Evolutionary conservation across 768 basidiomycete genomes (phyloP).

Genomic region (Russula emetica): DNA sequence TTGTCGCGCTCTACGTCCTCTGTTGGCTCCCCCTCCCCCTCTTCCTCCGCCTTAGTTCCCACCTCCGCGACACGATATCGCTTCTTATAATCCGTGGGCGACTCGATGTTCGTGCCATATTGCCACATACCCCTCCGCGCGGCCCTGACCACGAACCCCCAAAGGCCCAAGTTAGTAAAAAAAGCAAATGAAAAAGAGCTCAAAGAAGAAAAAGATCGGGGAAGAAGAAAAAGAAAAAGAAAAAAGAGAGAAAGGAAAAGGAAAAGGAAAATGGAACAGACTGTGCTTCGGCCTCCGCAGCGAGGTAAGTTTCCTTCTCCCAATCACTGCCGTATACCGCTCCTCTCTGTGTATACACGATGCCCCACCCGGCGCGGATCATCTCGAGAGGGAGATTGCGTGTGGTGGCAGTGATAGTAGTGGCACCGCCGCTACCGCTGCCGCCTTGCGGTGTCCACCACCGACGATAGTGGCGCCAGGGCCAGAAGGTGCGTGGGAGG

Average conservation of each 20-base stretch:
- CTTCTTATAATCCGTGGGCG: slow-evolving; percentile 45
- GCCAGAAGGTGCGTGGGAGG: slow-evolving; percentile 36
- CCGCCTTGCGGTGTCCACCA: slow-evolving; percentile 42
- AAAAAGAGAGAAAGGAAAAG: slow-evolving; percentile 1
- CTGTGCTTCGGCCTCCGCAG: slow-evolving; percentile 64
- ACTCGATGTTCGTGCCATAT: slow-evolving; percentile 34
- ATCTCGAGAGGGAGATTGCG: slow-evolving; percentile 56
- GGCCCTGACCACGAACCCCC: slow-evolving; percentile 1
- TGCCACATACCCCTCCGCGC: slow-evolving; percentile 43
- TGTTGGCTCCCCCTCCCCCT: not conserved
- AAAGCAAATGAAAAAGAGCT: too few species aligned
- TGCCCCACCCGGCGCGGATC: slow-evolving; percentile 73
- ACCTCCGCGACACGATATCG: slow-evolving; percentile 27
- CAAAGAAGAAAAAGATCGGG: not conserved
- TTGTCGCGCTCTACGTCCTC: not conserved
- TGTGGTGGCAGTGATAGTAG: not conserved
- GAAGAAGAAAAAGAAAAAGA: not conserved
- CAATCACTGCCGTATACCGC: slow-evolving; percentile 77
- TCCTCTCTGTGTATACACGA: slow-evolving; percentile 70
- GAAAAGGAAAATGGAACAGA: slow-evolving; percentile 34
- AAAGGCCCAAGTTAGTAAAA: not conserved
- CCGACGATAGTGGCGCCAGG: slow-evolving; percentile 44
- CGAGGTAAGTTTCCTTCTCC: slow-evolving; percentile 60
- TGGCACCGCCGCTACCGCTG: not conserved
- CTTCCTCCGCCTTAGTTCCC: not conserved